phyloP scores from a whole-genome alignment of 352 stramenopile species.

The Phytophthora melonis region DNA sequence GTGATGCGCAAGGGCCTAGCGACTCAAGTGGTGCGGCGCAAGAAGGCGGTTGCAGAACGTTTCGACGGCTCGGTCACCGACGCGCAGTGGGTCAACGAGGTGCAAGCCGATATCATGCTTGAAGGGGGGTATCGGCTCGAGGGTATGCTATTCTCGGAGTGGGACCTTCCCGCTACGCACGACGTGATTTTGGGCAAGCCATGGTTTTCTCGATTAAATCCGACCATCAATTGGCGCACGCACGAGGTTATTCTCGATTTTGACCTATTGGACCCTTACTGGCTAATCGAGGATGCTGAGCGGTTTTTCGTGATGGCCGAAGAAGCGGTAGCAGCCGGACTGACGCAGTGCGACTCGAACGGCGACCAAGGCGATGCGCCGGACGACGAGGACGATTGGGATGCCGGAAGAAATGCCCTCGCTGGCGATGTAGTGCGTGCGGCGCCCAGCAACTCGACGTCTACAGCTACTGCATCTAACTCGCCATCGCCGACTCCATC shows the following conservation, averaged over 20 bases:
- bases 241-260: constrained; percentile 16
- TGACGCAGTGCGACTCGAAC: not conserved
- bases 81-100: constrained; percentile 15
- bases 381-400: not conserved
- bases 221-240: constrained; percentile 16
- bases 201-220: constrained; percentile 18
- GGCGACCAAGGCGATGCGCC: too few relatives aligned
- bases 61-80: constrained; percentile 7
- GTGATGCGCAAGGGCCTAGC: constrained; percentile 11
- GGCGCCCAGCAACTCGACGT: too few relatives aligned
- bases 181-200: constrained; percentile 28
- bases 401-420: too few relatives aligned
- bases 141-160: constrained; percentile 19
- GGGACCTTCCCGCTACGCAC: constrained; percentile 2
- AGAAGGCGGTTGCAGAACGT: constrained; percentile 5
- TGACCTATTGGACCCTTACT: not conserved
- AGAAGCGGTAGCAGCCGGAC: not conserved
- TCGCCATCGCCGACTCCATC: not conserved
- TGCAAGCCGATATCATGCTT: constrained; percentile 3
- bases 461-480: too few relatives aligned
- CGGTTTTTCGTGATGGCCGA: not conserved
- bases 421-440: not conserved
- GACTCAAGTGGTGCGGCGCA: not conserved
- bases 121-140: not conserved
- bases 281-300: not conserved